A percentile compares a stretch with the other conserved stretches of the same genome.
Conservation (phyloP, 441 rosid genomes). For the Pelargonium fulgidum region DNA sequence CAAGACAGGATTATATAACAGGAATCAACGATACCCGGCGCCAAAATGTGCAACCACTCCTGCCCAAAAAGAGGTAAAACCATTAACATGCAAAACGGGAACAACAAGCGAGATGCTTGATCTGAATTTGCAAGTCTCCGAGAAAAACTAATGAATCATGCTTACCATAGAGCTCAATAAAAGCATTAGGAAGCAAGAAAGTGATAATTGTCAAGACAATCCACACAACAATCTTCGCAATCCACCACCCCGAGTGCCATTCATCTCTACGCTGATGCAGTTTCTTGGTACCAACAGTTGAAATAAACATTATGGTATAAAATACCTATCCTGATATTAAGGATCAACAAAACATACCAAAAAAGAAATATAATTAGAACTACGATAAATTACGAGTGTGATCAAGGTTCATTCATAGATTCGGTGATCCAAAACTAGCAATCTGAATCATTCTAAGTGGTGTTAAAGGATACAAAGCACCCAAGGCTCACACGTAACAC, state of each 20-base stretch:
- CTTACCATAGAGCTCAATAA: conserved; percentile 70
- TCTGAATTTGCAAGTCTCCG: not conserved
- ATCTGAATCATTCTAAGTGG: not conserved
- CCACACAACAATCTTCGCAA: conserved; percentile 56
- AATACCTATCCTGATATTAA: conserved; percentile 50
- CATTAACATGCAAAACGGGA: not conserved
- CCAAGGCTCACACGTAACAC: conserved; percentile 94
- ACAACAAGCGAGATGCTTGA: conserved; percentile 5
- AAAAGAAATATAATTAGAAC: not conserved
- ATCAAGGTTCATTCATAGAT: not conserved
- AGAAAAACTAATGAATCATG: conserved; percentile 18
- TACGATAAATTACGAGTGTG: not conserved
- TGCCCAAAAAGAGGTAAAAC: conserved; percentile 30
- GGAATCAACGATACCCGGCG: conserved; percentile 70
- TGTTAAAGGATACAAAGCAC: conserved; percentile 81
- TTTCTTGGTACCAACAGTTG: conserved; percentile 65
- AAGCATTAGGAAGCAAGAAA: conserved; percentile 59
- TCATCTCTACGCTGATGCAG: conserved; percentile 50
- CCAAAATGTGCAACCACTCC: conserved; percentile 98
- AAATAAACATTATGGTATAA: conserved; percentile 65
- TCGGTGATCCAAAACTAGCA: not conserved
- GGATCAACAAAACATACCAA: conserved; percentile 14
- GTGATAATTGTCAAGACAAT: conserved; percentile 51
- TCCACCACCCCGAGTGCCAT: conserved; percentile 99
- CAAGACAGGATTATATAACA: conserved; percentile 21